Percentiles rank a stretch among this genome's conserved stretches.
Evolutionary conservation across 495 filamentous ascomycete species (phyloP).

Genomic region (Aspergillus avenaceus): DNA sequence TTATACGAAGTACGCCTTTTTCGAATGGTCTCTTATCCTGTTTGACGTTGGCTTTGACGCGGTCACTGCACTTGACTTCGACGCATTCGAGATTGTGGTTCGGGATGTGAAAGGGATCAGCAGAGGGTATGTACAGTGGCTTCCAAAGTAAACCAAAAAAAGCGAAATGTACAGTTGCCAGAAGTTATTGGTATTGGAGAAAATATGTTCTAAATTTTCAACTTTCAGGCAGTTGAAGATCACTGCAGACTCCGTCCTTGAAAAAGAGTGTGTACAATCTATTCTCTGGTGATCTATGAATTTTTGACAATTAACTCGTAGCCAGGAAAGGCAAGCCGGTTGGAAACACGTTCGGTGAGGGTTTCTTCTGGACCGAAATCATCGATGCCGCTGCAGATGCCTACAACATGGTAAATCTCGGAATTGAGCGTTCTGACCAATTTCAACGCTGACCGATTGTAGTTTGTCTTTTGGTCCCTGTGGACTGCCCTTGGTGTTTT

Average conservation of each 20-base stretch:
- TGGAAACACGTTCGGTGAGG: constrained; percentile 62
- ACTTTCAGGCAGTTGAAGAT: constrained; percentile 52
- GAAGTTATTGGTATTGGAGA: constrained; percentile 29
- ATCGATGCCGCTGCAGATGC: constrained; percentile 83
- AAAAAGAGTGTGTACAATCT: constrained; percentile 73
- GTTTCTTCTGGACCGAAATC: constrained; percentile 69
- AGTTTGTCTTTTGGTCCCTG: constrained; percentile 96
- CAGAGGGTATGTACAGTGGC: constrained; percentile 99
- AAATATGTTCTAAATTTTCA: constrained; percentile 44
- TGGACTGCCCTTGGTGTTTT: constrained; percentile 82
- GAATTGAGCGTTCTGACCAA: neutral
- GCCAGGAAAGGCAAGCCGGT: constrained; percentile 73
- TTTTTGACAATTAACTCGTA: constrained; percentile 32
- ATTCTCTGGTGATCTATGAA: constrained; percentile 11
- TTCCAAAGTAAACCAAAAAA: constrained; percentile 70
- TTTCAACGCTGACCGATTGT: constrained; percentile 17
- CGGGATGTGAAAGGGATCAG: constrained; percentile 84
- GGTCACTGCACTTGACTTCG: constrained; percentile 92
- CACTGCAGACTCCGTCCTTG: constrained; percentile 70
- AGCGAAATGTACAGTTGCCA: constrained; percentile 49
- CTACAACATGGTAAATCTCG: constrained; percentile 76
- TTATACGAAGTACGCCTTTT: constrained; percentile 98
- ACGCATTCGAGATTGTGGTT: constrained; percentile 81
- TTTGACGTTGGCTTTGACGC: constrained; percentile 97
- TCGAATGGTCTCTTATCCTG: constrained; percentile 93